Percentiles rank a stretch among this genome's conserved stretches.
Conservation (phyloP, 116 monocot species). For the Papilionanthe hybrid region DNA sequence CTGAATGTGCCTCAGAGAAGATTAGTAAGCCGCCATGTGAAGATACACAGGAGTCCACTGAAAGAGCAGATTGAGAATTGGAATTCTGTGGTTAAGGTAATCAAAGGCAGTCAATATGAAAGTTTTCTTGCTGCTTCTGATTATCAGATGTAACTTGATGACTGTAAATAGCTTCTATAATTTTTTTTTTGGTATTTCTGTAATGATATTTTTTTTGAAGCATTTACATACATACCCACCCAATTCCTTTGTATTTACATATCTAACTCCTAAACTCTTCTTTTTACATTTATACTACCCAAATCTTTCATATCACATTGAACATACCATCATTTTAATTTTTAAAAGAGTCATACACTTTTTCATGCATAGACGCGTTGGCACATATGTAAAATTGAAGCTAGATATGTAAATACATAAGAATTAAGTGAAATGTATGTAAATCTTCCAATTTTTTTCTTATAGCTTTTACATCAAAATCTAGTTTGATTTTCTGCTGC, state of each 20-base stretch:
- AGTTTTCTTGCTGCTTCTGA: constrained; percentile 39
- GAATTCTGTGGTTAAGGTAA: constrained; percentile 36
- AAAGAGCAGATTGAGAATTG: constrained; percentile 65
- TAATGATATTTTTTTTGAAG: neutral
- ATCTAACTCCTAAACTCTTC: too few relatives aligned
- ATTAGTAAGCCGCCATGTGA: constrained; percentile 71
- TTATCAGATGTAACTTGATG: constrained; percentile 21
- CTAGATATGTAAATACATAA: too few relatives aligned
- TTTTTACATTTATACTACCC: too few relatives aligned
- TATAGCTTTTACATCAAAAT: neutral
- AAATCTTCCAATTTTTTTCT: neutral
- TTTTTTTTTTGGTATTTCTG: neutral
- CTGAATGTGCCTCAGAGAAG: constrained; percentile 50
- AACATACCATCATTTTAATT: too few relatives aligned
- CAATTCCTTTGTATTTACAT: too few relatives aligned
- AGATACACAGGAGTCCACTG: constrained; percentile 77
- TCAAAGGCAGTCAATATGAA: constrained; percentile 63
- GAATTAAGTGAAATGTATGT: too few relatives aligned
- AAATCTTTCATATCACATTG: too few relatives aligned
- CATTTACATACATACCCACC: too few relatives aligned
- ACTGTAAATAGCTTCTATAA: neutral
- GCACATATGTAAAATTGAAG: too few relatives aligned
- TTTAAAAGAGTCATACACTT: too few relatives aligned
- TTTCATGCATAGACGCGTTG: too few relatives aligned
- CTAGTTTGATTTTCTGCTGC: neutral